Evolutionary conservation across 352 stramenopile species (phyloP), one percentile per base, ranked within the genome.

Genomic region (Chrysophaeum taylorii): DNA sequence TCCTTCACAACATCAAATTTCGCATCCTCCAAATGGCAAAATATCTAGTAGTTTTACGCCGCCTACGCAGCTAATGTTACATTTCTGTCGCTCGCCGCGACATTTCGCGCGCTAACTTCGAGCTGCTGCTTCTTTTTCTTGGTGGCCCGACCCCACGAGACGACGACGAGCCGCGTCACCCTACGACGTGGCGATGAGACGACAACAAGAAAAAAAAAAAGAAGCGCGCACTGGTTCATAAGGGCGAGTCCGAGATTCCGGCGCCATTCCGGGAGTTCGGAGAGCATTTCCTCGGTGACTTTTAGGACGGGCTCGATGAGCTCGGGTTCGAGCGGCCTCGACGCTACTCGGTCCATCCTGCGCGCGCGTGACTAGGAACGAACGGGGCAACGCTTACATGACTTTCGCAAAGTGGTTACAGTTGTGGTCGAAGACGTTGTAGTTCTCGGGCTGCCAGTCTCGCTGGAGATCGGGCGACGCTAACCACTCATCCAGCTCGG

Each of bases 401-500:
- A 42, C 1, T 2, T n/a, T 9, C 57, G 57, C 57, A n/a, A 66
- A 66, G 35, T 66, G 57, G 35, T 66, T 66, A 36, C 57, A 66
- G 35, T 66, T 66, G 1, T 66, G 2, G 35, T 66, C 57, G 27
- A 66, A 66, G 57, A 66, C 57, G 27, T 66, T 66, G 57, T 66
- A 66, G 33, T 23, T 23, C 33, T 66, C 57, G 33, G 57, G 33
- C 33, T 66, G 33, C 57, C 57, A 66, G 2, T 42, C 14, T 23
- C 16, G 2, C 7, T 42, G 25, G 33, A 66, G 21, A 15, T 42
- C 57, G 33, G 15, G 12, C 2, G 31, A 43, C 15, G 31, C 15
- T 9, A 66, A 2, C 57, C 57, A 66, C 5, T 2, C 57, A 2
- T 42, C 57, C 9, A 66, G 2, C 57, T 66, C 57, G 12, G 31